phyloP scores from a whole-genome alignment of 345 rosid genomes.

The Pugionium cornutum region DNA sequence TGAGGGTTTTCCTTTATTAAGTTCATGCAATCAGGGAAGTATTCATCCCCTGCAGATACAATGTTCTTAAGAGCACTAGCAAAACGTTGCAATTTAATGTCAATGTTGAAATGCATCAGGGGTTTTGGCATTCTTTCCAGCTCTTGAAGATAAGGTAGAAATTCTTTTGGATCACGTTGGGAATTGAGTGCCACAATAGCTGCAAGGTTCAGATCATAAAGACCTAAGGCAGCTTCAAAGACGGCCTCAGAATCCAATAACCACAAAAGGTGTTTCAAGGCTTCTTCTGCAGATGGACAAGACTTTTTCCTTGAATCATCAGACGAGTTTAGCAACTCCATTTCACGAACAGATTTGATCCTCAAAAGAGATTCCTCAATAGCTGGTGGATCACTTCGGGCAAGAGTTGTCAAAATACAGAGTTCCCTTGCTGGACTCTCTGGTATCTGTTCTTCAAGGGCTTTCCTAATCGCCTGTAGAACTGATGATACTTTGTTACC shows the following conservation, averaged over 20 bases:
- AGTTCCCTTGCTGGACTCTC: constrained; percentile 93
- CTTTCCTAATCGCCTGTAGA: constrained; percentile 77
- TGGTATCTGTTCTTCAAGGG: constrained; percentile 70
- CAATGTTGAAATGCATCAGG: constrained; percentile 80
- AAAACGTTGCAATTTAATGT: constrained; percentile 70
- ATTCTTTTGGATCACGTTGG: constrained; percentile 94
- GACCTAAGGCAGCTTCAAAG: constrained; percentile 93
- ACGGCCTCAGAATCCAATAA: constrained; percentile 90
- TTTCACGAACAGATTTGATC: constrained; percentile 81
- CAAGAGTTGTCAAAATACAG: constrained; percentile 91
- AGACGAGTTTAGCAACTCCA: constrained; percentile 69
- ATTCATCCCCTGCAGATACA: constrained; percentile 74
- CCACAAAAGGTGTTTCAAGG: constrained; percentile 92
- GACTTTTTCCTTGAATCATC: constrained; percentile 55
- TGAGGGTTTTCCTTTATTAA: constrained; percentile 80
- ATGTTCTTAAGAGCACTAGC: constrained; percentile 90
- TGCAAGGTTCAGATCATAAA: constrained; percentile 92
- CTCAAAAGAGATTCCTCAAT: constrained; percentile 85
- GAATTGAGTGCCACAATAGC: constrained; percentile 98
- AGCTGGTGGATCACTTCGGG: constrained; percentile 90
- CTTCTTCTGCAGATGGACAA: constrained; percentile 93
- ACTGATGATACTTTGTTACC: constrained; percentile 74
- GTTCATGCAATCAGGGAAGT: constrained; percentile 67
- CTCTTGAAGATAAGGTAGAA: constrained; percentile 92
- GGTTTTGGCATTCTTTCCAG: constrained; percentile 65